Base-by-base conservation (phyloP, 495 filamentous ascomycete species). In the Penicillium lividum region DNA sequence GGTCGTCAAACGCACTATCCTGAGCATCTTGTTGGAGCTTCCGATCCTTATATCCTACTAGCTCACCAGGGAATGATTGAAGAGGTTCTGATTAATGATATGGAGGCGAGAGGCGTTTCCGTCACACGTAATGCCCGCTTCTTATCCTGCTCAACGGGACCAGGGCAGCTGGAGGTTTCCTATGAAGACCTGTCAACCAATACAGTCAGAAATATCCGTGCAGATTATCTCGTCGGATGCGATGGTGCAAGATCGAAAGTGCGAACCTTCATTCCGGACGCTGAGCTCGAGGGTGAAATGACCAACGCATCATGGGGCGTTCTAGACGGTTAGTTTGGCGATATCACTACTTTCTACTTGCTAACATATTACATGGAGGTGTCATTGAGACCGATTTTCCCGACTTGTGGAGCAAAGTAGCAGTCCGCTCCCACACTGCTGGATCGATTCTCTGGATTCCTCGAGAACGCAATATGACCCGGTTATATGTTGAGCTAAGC, bases 401-500 rank as follows among this genome's bases (percentile, higher is more conserved):
- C 9, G 89, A 92, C 66, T 83, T 92, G 27, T 88, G 86, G 84
- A 86, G 82, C 68, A 89, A 88, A 70, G 83, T 83, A 7, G 76
- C 74, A 3, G 85, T 92, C 54, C 83, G 88, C 56, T 86, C 86
- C 18, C 77, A 87, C 16, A 76, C 82, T 42, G 80, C 84, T 51
- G 89, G 89, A 22, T 89, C 89, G 13, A 86, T 91, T 57, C 84
- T 92, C 72, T 87, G 89, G 53, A 90, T 92, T 56, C 89, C 89
- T 5, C 82, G 89, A 48, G 89, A 92, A 69, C 73, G 86, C 38
- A 85, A 85, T 63, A 85, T 92, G 84, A 89, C 89, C 7, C 83
- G 89, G 8, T 66, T 91, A 42, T 92, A 92, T 66, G 88, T 92
- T 57, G 86, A 92, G 73, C 79, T 92, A 56, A 86, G 86, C 42